Base-by-base conservation (phyloP, 2,329 filamentous ascomycete genomes). In the Salinomyces thailandicus region DNA sequence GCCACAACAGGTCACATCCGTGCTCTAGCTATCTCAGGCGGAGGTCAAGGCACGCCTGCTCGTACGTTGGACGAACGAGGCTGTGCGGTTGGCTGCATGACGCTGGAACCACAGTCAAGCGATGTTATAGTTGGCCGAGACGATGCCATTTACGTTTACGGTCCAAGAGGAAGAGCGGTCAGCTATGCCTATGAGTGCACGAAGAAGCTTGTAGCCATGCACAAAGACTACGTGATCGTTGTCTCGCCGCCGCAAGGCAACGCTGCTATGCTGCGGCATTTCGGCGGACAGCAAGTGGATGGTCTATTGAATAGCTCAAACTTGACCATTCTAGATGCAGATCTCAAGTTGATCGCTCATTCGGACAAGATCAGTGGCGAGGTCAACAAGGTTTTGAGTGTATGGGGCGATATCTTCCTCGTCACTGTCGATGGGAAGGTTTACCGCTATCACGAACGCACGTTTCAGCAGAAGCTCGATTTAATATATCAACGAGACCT, bases 141-240 rank as follows among this genome's bases (percentile, higher is more conserved):
- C 49, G 93, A 98, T 71, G 91, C 89, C 5, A 81, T 98, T 36
- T 96, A 96, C 62, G 87, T 85, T 41, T 98, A 96, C 61, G 83
- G 81, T 0, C 64, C 81, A 1, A 82, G 91, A 40, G 89, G 89
- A 0, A 76, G 87, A 41, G 86, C 86, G 0, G 81, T 85, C 1
- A 89, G 85, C 27, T 87, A 84, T 60, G 86, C 86, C 0, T 96
- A 93, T 55, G 89, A 98, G 57, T 82, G 85, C 4, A 78, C 82
- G 5, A 98, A 98, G 64, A 87, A 79, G 49, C 70, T 85, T 37
- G 75, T 95, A 22, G 71, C 75, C 30, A 75, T 83, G 11, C 91
- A 82, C 60, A 77, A 79, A 38, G 83, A 94, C 51, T 96, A 98
- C 56, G 73, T 95, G 32, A 82, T 82, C 5, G 66, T 98, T 24